phyloP scores from a whole-genome alignment of 352 stramenopile genomes.

The Phytophthora brassicae region DNA sequence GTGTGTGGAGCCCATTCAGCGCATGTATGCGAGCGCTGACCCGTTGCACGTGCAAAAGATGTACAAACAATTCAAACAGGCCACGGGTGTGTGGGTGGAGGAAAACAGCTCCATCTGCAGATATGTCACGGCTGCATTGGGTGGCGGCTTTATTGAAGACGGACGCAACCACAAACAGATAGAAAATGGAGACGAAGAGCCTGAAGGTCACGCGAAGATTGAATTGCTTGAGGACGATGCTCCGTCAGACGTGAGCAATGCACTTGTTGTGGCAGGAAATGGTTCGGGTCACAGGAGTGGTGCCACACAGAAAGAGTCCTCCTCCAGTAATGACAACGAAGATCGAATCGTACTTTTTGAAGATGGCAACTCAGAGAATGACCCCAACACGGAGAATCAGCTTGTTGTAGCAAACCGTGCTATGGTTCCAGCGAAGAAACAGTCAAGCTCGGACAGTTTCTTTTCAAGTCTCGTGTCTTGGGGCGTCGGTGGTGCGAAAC shows the following conservation, averaged over 20 bases:
- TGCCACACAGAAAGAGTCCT: slow-evolving; percentile 21
- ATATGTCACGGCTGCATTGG: slow-evolving; percentile 71
- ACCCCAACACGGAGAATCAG: slow-evolving; percentile 39
- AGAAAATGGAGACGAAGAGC: slow-evolving; percentile 35
- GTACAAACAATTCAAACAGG: slow-evolving; percentile 86
- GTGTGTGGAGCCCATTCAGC: slow-evolving; percentile 83
- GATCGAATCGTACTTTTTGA: slow-evolving; percentile 42
- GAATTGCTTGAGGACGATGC: slow-evolving; percentile 42
- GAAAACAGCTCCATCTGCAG: slow-evolving; percentile 84
- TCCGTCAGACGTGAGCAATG: slow-evolving; percentile 31
- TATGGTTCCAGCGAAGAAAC: slow-evolving; percentile 28
- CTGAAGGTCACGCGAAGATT: slow-evolving; percentile 38
- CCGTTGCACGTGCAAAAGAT: slow-evolving; percentile 83
- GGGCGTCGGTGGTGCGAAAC: slow-evolving; percentile 64
- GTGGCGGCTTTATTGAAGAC: slow-evolving; percentile 65
- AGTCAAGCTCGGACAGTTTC: slow-evolving; percentile 37
- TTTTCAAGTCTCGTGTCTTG: slow-evolving; percentile 64
- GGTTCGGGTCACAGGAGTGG: slow-evolving; percentile 1
- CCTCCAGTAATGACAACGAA: slow-evolving; percentile 12
- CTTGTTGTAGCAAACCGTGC: slow-evolving; percentile 46
- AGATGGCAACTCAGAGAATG: slow-evolving; percentile 35
- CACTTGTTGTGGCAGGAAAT: slow-evolving; percentile 35
- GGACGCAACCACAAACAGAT: slow-evolving; percentile 39
- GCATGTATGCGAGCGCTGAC: slow-evolving; percentile 85
- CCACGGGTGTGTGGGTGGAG: slow-evolving; percentile 82